phyloP scores from a whole-genome alignment of 176 grass and related monocot genomes.

The Musa schizocarpa region DNA sequence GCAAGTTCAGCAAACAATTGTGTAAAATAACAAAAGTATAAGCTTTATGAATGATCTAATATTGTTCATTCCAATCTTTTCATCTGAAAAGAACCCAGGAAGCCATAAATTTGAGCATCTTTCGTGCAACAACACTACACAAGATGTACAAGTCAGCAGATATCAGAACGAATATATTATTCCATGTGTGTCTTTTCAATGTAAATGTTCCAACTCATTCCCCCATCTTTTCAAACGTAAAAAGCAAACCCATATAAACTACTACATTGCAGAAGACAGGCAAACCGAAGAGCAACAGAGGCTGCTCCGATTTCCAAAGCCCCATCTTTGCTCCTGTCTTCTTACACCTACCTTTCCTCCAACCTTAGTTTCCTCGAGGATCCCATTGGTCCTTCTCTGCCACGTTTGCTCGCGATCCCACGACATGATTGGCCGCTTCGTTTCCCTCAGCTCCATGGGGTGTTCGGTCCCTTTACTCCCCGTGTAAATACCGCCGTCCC shows the following conservation, averaged over 20 bases:
- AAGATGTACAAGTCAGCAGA: not conserved
- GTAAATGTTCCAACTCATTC: not conserved
- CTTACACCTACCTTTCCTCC: constrained; percentile 4
- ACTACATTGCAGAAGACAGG: not conserved
- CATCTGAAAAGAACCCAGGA: too few species aligned
- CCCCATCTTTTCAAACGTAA: not conserved
- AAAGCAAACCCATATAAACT: not conserved
- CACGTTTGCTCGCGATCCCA: constrained; percentile 42
- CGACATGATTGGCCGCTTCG: constrained; percentile 30
- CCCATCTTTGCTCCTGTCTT: not conserved
- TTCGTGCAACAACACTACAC: not conserved
- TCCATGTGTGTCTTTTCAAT: not conserved
- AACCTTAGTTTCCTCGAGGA: constrained; percentile 48
- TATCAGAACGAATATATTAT: not conserved
- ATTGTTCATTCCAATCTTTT: too few species aligned
- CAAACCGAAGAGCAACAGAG: not conserved
- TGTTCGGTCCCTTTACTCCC: not conserved
- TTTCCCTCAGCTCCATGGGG: not conserved
- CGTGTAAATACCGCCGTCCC: not conserved
- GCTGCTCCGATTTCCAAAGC: constrained; percentile 28
- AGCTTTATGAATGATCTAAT: too few species aligned
- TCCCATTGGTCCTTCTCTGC: constrained; percentile 31
- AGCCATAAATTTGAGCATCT: not conserved
- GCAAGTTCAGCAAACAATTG: too few species aligned
- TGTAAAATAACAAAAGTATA: too few species aligned